A percentile compares a stretch with the other conserved stretches of the same genome.
Conservation (phyloP, 805 yeast species). For the Spathaspora girioi region DNA sequence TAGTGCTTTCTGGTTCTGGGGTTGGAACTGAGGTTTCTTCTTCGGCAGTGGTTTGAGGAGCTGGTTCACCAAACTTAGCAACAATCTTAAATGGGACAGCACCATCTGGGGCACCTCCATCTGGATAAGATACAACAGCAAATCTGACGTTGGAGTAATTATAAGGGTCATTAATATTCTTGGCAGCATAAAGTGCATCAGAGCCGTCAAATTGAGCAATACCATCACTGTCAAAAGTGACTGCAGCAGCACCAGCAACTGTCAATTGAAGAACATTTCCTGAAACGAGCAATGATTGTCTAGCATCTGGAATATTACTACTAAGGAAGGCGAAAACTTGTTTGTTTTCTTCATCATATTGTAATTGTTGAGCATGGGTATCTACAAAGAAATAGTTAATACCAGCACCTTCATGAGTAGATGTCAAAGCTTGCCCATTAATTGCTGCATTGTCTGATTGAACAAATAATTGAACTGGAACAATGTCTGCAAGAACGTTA, state of each 20-base stretch:
- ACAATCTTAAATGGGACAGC: slow-evolving; percentile 3
- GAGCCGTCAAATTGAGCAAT: slow-evolving; percentile 12
- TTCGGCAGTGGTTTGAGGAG: not conserved
- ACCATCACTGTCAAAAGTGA: slow-evolving; percentile 6
- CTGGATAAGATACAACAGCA: slow-evolving; percentile 11
- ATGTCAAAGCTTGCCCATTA: slow-evolving; percentile 24
- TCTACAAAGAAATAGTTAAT: slow-evolving; percentile 33
- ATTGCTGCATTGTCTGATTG: slow-evolving; percentile 22
- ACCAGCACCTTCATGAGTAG: slow-evolving; percentile 45
- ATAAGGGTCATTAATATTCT: slow-evolving; percentile 27
- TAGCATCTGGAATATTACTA: not conserved
- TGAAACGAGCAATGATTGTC: not conserved
- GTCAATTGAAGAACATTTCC: slow-evolving; percentile 10
- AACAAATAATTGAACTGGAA: slow-evolving; percentile 15
- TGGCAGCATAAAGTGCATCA: slow-evolving; percentile 21
- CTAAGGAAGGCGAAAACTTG: not conserved
- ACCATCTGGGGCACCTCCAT: slow-evolving; percentile 5
- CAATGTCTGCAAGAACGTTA: slow-evolving; percentile 7
- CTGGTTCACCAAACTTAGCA: not conserved
- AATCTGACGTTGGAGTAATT: slow-evolving; percentile 15
- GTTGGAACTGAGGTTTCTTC: not conserved
- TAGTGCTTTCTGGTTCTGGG: not conserved
- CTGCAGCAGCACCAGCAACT: slow-evolving; percentile 7
- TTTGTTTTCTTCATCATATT: slow-evolving; percentile 14
- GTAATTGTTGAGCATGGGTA: slow-evolving; percentile 13